Evolutionary conservation across 306 rosid genomes (phyloP), one percentile per base, ranked within the genome.

Genomic region (Morella rubra): DNA sequence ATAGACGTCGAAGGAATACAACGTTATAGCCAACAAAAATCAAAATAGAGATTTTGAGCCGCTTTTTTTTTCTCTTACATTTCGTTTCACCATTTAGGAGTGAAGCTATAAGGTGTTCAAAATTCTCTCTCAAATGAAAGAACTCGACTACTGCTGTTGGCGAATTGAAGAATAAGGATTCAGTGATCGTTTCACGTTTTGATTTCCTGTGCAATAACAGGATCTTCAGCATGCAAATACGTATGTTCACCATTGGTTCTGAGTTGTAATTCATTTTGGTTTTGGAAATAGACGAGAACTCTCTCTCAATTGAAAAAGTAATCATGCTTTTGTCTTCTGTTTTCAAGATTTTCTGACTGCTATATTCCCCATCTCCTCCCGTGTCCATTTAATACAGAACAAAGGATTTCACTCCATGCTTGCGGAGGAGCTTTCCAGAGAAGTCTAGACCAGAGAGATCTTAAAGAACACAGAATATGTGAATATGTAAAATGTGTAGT

Each of bases 1-100:
- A 44, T 95, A 22, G 98, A 95, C 65, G 81, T 90, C 56, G 73
- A 86, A 7, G 97, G 97, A 61, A 90, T 95, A 45, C 96, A 88
- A 78, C 93, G 96, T 15, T 90, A 95, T 69, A 86, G 84, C 84
- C 91, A 89, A 67, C 82, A 77, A 7, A 95, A 90, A 80, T 82
- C 84, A 20, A 84, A 80, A 71, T 87, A 85, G 81, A 75, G 16
- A 3, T 56, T 8, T 51, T 58, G 13, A 8, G 6, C 64, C 5
- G 3, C 51, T 14, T 44, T 32, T 7, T 18, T 13, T 47, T 80
- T 19, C 73, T 42, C 14, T 47, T 60, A 55, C 32, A 53, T 78
- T 82, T 66, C 37, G 62, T 62, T 71, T 45, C 1, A 8, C 50
- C 19, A 16, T 70, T 32, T 20, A 24, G 74, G 70, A 62, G 44